These are phyloP conservation scores for Trebouxiophyceae sp. DNA, from an alignment of 163 green algal genomes.

Conservation along the genomic window DNA sequence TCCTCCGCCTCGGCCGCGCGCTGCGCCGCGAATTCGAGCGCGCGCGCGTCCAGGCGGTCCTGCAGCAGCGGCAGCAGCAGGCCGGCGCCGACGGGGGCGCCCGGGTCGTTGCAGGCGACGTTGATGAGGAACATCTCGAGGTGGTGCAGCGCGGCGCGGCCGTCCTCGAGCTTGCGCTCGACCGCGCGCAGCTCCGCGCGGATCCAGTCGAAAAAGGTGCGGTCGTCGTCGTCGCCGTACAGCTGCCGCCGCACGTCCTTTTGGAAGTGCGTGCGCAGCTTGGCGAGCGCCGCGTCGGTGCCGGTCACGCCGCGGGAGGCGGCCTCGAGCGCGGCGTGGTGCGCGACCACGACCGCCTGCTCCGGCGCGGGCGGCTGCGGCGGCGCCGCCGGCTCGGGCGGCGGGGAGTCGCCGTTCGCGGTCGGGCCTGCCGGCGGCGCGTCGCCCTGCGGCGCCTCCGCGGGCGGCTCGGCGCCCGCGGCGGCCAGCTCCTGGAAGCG, in stretches of 20 bases:
- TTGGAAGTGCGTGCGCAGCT: slow-evolving; percentile 37
- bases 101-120: slow-evolving; percentile 76
- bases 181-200: slow-evolving; percentile 44
- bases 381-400: too few species aligned
- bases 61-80: slow-evolving; percentile 70
- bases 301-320: slow-evolving; percentile 10
- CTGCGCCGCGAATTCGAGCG: slow-evolving; percentile 42
- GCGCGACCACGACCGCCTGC: background rate
- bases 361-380: background rate
- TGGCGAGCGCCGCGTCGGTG: slow-evolving; percentile 35
- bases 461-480: background rate
- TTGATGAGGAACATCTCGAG: slow-evolving; percentile 72
- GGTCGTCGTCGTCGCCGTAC: slow-evolving; percentile 62
- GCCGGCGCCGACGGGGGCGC: slow-evolving; percentile 48
- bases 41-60: slow-evolving; percentile 56
- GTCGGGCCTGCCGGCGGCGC: too few species aligned
- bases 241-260: slow-evolving; percentile 75
- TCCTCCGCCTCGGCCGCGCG: slow-evolving; percentile 40
- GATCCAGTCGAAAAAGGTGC: slow-evolving; percentile 57
- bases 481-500: slow-evolving; percentile 46
- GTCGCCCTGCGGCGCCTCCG: too few species aligned
- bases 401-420: too few species aligned
- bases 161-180: slow-evolving; percentile 61
- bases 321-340: background rate
- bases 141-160: slow-evolving; percentile 66